phyloP scores from a whole-genome alignment of 2,329 filamentous ascomycete species.

The Myrmaecium sp. region DNA sequence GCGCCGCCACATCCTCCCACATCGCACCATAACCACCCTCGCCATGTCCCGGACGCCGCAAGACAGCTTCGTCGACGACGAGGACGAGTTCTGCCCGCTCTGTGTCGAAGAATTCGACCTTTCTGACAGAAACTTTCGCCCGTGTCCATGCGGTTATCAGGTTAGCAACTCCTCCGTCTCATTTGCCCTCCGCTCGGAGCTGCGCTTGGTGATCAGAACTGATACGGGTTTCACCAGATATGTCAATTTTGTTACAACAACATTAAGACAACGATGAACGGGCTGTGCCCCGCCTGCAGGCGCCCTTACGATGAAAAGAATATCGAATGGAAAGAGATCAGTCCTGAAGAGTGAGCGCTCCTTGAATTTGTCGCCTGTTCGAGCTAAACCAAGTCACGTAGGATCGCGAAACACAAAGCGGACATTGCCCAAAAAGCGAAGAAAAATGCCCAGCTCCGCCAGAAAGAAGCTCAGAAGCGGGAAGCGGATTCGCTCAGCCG shows the following conservation, averaged over 20 bases:
- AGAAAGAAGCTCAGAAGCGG: slow-evolving; percentile 90
- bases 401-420: slow-evolving; percentile 56
- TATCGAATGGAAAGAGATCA: slow-evolving; percentile 92
- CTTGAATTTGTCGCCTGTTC: too few relatives aligned
- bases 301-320: slow-evolving; percentile 92
- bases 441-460: slow-evolving; percentile 75
- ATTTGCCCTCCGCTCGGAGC: slow-evolving; percentile 1
- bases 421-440: slow-evolving; percentile 71
- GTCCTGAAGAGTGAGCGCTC: slow-evolving; percentile 69
- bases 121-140: slow-evolving; percentile 89
- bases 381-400: slow-evolving; percentile 17
- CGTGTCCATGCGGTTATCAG: slow-evolving; percentile 96
- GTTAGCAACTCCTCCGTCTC: slow-evolving; percentile 34
- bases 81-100: slow-evolving; percentile 56
- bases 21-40: slow-evolving; percentile 5
- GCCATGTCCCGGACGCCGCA: slow-evolving; percentile 32
- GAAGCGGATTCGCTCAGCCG: slow-evolving; percentile 91
- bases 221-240: slow-evolving; percentile 40
- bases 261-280: slow-evolving; percentile 95
- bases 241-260: slow-evolving; percentile 99
- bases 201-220: slow-evolving; percentile 1
- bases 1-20: slow-evolving; percentile 2
- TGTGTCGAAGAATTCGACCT: slow-evolving; percentile 99
- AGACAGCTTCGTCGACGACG: slow-evolving; percentile 37
- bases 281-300: slow-evolving; percentile 91